A percentile compares a stretch with the other conserved stretches of the same genome.
Evolutionary conservation across 192 early-diverging fungal genomes (phyloP).

Genomic region (Coemansia sp.): DNA sequence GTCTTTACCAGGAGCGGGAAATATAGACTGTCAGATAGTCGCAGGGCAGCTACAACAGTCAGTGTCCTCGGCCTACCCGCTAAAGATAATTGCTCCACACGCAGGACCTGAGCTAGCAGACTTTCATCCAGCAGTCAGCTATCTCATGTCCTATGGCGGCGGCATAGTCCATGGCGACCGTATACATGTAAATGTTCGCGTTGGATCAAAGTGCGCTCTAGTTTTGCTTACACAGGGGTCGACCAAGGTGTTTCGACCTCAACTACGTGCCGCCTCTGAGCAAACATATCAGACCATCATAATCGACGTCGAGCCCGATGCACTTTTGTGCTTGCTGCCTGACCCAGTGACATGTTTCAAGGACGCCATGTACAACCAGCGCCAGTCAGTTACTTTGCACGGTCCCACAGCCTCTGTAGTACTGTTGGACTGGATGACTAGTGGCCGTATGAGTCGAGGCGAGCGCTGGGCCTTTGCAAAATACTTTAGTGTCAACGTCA

Average conservation of each 20-base stretch:
- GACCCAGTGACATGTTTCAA: conserved; percentile 81
- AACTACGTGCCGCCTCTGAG: background rate
- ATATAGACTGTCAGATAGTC: conserved; percentile 39
- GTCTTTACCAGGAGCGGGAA: conserved; percentile 40
- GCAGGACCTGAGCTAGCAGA: conserved; percentile 1
- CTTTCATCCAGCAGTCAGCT: conserved; percentile 43
- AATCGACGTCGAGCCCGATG: conserved; percentile 39
- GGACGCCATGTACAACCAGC: conserved; percentile 64
- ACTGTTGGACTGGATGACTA: conserved; percentile 85
- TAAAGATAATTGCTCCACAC: conserved; percentile 54
- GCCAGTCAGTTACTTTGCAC: conserved; percentile 60
- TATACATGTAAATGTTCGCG: conserved; percentile 58
- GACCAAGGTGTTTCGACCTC: conserved; percentile 80
- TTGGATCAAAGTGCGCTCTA: conserved; percentile 59
- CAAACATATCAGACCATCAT: conserved; percentile 58
- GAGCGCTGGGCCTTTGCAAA: conserved; percentile 74
- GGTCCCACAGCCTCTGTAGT: conserved; percentile 61
- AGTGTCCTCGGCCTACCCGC: conserved; percentile 46
- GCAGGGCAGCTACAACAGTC: conserved; percentile 35
- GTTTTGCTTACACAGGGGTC: conserved; percentile 79
- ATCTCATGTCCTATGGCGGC: conserved; percentile 77
- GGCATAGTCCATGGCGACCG: conserved; percentile 76
- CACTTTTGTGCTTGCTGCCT: conserved; percentile 66
- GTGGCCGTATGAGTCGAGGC: conserved; percentile 71
- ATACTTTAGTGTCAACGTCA: conserved; percentile 59